phyloP scores from a whole-genome alignment of 2,329 filamentous ascomycete species.

The Zymoseptoria passerinii region DNA sequence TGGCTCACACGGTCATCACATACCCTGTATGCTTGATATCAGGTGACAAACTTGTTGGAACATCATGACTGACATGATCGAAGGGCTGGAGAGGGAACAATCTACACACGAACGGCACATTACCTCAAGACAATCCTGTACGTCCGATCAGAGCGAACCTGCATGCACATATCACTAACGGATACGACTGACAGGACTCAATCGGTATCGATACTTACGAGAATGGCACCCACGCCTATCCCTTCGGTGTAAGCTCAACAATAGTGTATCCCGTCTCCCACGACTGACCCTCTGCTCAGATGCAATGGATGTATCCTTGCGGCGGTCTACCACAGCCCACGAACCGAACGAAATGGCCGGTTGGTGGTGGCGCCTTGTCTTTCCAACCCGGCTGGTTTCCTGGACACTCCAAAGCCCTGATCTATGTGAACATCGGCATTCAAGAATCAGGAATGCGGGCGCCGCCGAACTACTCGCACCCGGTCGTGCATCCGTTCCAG shows the following conservation, averaged over 20 bases:
- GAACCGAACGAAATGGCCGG: slow-evolving; percentile 90
- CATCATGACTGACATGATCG: neutral
- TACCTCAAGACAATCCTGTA: slow-evolving; percentile 29
- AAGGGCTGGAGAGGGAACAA: slow-evolving; percentile 76
- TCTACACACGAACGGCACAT: slow-evolving; percentile 62
- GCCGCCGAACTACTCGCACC: slow-evolving; percentile 78
- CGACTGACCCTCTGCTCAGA: slow-evolving; percentile 28
- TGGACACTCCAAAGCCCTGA: slow-evolving; percentile 70
- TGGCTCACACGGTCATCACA: slow-evolving; percentile 72
- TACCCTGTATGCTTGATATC: slow-evolving; percentile 49
- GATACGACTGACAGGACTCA: slow-evolving; percentile 16
- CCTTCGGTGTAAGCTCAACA: slow-evolving; percentile 52
- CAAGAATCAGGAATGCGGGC: slow-evolving; percentile 40
- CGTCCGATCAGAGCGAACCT: neutral
- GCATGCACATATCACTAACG: neutral
- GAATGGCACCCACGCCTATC: slow-evolving; percentile 30
- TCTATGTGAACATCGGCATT: slow-evolving; percentile 88
- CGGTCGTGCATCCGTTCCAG: slow-evolving; percentile 73
- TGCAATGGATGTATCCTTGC: slow-evolving; percentile 94
- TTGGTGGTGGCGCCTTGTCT: slow-evolving; percentile 75
- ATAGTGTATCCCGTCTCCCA: neutral
- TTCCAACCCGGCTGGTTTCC: slow-evolving; percentile 95
- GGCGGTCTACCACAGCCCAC: slow-evolving; percentile 68
- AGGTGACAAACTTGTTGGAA: neutral
- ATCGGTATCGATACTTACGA: slow-evolving; percentile 36